These are phyloP conservation scores for Oemleria cerasiformis DNA, from an alignment of 306 rosid genomes.

Conservation along the genomic window DNA sequence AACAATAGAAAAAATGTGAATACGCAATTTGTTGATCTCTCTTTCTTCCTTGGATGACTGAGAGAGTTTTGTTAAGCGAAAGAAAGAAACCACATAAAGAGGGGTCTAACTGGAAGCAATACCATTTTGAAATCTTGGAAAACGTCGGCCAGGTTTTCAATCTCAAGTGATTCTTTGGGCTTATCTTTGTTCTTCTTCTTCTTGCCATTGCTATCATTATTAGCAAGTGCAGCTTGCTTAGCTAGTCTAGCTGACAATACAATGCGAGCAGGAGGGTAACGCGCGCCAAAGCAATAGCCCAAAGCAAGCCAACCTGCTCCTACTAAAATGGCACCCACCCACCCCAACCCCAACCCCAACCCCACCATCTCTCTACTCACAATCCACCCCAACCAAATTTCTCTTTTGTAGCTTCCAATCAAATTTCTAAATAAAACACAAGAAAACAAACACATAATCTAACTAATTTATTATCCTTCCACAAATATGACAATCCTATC, in stretches of 20 bases:
- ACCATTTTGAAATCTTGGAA: constrained; percentile 93
- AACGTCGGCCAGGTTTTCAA: constrained; percentile 71
- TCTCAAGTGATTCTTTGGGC: constrained; percentile 57
- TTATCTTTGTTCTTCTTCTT: constrained; percentile 39
- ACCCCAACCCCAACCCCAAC: constrained; percentile 70
- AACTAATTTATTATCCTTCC: neutral
- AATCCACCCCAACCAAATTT: neutral
- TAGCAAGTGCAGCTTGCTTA: constrained; percentile 28
- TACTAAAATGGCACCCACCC: constrained; percentile 73
- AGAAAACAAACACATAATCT: neutral
- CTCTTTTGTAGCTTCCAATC: neutral
- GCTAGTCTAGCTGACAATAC: constrained; percentile 32
- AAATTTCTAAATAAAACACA: neutral
- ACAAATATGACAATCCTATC: too few species aligned
- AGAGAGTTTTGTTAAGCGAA: neutral
- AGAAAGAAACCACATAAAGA: neutral
- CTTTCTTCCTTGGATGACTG: too few species aligned
- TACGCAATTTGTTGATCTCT: neutral
- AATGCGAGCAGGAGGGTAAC: constrained; percentile 58
- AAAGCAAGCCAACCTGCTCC: constrained; percentile 91
- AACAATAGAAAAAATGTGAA: neutral
- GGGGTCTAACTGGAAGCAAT: neutral
- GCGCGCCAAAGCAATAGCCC: constrained; percentile 72
- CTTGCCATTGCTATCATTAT: constrained; percentile 22
- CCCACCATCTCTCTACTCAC: neutral